phyloP scores from a whole-genome alignment of 371 early-diverging fungal species.

The Mucor lusitanicus region DNA sequence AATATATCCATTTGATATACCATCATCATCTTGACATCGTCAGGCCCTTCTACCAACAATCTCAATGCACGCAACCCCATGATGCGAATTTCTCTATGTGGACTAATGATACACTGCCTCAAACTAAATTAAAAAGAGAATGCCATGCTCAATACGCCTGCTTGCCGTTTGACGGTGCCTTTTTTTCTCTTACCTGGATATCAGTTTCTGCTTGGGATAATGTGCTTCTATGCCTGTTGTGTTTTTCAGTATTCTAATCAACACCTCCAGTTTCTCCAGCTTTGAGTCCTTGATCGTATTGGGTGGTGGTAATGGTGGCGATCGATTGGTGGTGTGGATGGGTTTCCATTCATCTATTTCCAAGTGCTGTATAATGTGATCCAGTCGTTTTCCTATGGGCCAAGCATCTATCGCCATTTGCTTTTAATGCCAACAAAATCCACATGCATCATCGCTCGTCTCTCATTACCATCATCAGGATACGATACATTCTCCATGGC shows the following conservation, averaged over 20 bases:
- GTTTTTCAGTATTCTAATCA: constrained; percentile 47
- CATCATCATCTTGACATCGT: constrained; percentile 49
- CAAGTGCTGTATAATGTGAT: constrained; percentile 36
- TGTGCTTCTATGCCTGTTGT: constrained; percentile 42
- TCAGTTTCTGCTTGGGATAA: constrained; percentile 36
- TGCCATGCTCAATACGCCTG: not conserved
- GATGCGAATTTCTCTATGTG: constrained; percentile 52
- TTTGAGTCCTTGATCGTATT: constrained; percentile 35
- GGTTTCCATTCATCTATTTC: constrained; percentile 43
- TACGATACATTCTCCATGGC: constrained; percentile 43
- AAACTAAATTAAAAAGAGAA: constrained; percentile 30
- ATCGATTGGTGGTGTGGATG: constrained; percentile 1
- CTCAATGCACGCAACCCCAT: constrained; percentile 59
- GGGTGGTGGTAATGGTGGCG: constrained; percentile 14
- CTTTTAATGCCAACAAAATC: too few relatives aligned
- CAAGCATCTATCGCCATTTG: constrained; percentile 30
- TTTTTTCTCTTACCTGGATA: constrained; percentile 29
- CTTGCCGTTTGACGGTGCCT: too few relatives aligned
- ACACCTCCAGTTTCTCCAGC: constrained; percentile 36
- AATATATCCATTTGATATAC: constrained; percentile 65
- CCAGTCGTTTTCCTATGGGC: constrained; percentile 38
- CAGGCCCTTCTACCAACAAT: constrained; percentile 51
- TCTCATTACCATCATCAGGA: constrained; percentile 45
- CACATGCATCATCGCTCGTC: not conserved
- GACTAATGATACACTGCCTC: constrained; percentile 57